Base-by-base conservation (phyloP, 2,329 filamentous ascomycete species). In the Orbilia ellipsospora region DNA sequence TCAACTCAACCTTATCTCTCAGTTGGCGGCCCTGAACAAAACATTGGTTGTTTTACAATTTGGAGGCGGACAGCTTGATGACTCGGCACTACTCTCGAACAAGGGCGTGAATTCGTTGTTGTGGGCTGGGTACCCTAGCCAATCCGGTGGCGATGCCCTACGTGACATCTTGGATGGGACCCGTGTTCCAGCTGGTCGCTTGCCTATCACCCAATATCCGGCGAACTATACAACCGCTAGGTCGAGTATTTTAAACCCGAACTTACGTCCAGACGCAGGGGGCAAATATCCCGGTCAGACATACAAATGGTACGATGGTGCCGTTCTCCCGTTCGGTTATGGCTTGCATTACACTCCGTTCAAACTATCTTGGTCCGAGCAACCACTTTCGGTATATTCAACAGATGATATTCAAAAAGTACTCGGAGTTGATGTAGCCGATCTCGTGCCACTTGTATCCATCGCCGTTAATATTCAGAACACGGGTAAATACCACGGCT, bases 191-290 rank as follows among this genome's bases (percentile, higher is more conserved):
- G 40, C 40, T 44, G 40, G 40, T 44, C 40, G 40, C 40, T 44
- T 44, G 40, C 40, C 40, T 44, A 44, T 44, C n/a, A 44, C 40
- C 40, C 40, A 44, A 44, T 44, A 44, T 44, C 40, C 40, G 40
- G 40, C 40, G n/a, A 44, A 2, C 40, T 44, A 44, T n/a, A 44
- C 40, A 44, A n/a, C 40, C 40, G 5, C 40, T 44, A 44, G 40
- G 40, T 44, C 40, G 5, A 44, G 40, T 44, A 44, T 44, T 5
- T 44, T 44, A 44, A 44, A 44, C 40, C 40, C 40, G 12, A 44
- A 44, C 40, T 44, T 44, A 5, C 40, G 40, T 44, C 40, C 40
- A n/a, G 40, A 44, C 40, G 2, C 40, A 44, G 6, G 6, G 2
- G 40, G 40, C 40, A 2, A 44, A 44, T 44, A 44, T 44, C 40